A percentile compares a stretch with the other conserved stretches of the same genome.
Conservation (phyloP, 768 basidiomycete species). For the Xerocomellus intermedius region DNA sequence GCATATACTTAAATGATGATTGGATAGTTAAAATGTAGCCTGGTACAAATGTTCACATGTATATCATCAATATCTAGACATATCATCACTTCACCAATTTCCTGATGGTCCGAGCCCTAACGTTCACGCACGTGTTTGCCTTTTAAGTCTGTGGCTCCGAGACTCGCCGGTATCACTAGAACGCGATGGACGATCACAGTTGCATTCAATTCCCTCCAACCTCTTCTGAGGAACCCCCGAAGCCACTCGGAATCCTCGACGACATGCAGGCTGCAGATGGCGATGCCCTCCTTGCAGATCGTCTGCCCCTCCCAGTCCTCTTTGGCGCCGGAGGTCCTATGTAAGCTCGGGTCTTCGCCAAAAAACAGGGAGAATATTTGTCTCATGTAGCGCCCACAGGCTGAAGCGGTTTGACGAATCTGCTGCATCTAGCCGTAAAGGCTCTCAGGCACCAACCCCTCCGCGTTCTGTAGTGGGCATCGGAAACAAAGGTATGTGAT, state of each 20-base stretch:
- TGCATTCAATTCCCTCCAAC: constrained; percentile 10
- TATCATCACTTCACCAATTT: no score
- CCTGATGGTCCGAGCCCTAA: no score
- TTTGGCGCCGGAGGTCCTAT: constrained; percentile 79
- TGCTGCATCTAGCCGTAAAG: constrained; percentile 62
- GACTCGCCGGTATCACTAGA: neutral
- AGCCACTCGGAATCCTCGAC: constrained; percentile 21
- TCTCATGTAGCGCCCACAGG: constrained; percentile 38
- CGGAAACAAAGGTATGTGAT: constrained; percentile 71
- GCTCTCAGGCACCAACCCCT: constrained; percentile 74
- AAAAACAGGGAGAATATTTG: neutral
- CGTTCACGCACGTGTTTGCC: neutral
- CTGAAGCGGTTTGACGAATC: constrained; percentile 80
- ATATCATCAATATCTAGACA: no score
- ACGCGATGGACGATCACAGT: constrained; percentile 17
- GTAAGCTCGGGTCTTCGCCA: constrained; percentile 37
- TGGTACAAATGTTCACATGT: no score
- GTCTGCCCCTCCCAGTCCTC: constrained; percentile 45
- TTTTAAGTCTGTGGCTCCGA: no score
- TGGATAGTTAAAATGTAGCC: no score
- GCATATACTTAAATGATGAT: no score
- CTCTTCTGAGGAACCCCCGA: constrained; percentile 5
- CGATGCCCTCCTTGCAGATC: constrained; percentile 14
- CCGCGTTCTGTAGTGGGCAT: constrained; percentile 86
- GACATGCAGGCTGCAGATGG: constrained; percentile 25